These are phyloP conservation scores for Rosa chinensis DNA, from an alignment of 306 rosid genomes.

Conservation along the genomic window DNA sequence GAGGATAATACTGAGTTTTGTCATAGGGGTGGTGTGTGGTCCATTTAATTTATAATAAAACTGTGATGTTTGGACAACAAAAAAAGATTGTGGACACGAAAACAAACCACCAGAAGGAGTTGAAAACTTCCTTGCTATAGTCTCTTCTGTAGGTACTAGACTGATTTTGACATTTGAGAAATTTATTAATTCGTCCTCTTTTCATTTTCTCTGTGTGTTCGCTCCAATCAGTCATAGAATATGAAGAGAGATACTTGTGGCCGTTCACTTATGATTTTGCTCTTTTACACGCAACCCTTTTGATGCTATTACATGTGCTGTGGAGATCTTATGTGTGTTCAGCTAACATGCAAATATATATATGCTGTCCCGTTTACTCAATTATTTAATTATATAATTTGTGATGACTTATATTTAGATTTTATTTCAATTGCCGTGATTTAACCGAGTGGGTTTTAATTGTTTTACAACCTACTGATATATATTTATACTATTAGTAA, in stretches of 20 bases:
- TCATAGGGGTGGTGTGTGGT: slow-evolving; percentile 25
- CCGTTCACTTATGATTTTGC: slow-evolving; percentile 16
- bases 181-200: background rate
- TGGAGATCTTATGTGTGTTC: slow-evolving; percentile 4
- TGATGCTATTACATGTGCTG: slow-evolving; percentile 7
- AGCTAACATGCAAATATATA: background rate
- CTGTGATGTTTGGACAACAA: background rate
- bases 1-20: slow-evolving; percentile 22
- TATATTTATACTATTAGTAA: background rate
- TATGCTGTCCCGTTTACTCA: background rate
- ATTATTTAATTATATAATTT: background rate
- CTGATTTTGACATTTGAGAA: slow-evolving; percentile 27
- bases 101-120: slow-evolving; percentile 23
- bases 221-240: slow-evolving; percentile 8
- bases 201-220: background rate
- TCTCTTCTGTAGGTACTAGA: background rate
- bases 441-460: background rate
- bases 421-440: background rate
- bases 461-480: background rate
- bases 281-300: slow-evolving; percentile 33
- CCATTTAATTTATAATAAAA: slow-evolving; percentile 20
- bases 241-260: slow-evolving; percentile 1
- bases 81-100: slow-evolving; percentile 12
- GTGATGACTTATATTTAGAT: background rate
- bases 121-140: slow-evolving; percentile 24